phyloP scores from a whole-genome alignment of 108 stramenopile genomes.

The Aurantiochytrium sp. region DNA sequence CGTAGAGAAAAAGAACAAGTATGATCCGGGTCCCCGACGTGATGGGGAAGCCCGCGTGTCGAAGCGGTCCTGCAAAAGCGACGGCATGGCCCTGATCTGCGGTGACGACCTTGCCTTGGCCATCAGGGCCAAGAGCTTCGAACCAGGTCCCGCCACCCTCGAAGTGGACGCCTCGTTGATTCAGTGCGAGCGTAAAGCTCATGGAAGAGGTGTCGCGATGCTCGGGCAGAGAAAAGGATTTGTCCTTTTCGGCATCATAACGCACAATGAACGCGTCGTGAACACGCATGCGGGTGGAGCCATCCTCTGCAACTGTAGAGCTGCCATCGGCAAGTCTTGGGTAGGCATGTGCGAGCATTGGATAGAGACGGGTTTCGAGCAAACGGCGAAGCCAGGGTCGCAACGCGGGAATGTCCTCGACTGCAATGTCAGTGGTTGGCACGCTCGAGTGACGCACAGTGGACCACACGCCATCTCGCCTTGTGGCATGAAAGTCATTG shows the following conservation, averaged over 20 bases:
- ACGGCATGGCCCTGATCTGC: not conserved
- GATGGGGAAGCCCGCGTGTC: conserved; percentile 25
- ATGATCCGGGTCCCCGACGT: conserved; percentile 4
- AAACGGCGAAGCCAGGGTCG: not conserved
- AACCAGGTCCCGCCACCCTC: conserved; percentile 29
- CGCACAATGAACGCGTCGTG: conserved; percentile 27
- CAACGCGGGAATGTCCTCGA: conserved; percentile 18
- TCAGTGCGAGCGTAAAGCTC: not conserved
- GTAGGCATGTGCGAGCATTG: not conserved
- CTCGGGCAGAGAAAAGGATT: not conserved
- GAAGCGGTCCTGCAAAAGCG: conserved; percentile 15
- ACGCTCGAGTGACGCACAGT: conserved; percentile 5
- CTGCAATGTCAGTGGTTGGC: conserved; percentile 21
- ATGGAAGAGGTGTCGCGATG: conserved; percentile 15
- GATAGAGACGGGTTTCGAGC: not conserved
- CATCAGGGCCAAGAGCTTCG: not conserved
- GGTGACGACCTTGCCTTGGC: not conserved
- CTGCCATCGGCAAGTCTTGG: not conserved
- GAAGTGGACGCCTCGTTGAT: not conserved
- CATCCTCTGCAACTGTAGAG: not conserved
- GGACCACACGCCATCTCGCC: not conserved
- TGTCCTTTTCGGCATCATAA: not conserved
- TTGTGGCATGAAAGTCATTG: not conserved
- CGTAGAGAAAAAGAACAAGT: conserved; percentile 17
- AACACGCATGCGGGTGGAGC: not conserved